phyloP scores from a whole-genome alignment of 2,329 filamentous ascomycete genomes.

The Hypoxylon rubiginosum region DNA sequence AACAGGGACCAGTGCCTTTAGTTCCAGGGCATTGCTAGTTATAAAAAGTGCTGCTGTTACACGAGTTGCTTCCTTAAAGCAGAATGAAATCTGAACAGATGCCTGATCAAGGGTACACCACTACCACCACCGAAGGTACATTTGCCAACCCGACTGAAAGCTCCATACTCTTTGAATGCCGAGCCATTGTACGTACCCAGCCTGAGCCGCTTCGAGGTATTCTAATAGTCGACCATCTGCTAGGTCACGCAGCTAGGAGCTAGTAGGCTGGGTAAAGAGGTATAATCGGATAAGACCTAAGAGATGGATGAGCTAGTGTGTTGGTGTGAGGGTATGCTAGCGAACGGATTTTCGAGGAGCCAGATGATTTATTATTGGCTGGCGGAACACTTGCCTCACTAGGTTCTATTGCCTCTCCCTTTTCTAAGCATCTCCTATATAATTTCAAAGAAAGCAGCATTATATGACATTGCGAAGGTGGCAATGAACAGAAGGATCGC shows the following conservation, averaged over 20 bases:
- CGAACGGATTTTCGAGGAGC: too few relatives aligned
- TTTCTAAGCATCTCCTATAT: too few relatives aligned
- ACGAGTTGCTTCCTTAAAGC: conserved; percentile 1
- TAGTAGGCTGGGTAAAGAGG: too few relatives aligned
- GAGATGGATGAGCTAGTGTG: too few relatives aligned
- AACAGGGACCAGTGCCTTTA: conserved; percentile 1
- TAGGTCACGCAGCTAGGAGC: neutral
- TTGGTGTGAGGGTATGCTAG: too few relatives aligned
- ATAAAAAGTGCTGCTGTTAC: conserved; percentile 8
- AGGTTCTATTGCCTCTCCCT: too few relatives aligned
- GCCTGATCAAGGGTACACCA: conserved; percentile 2
- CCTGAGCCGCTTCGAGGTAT: neutral
- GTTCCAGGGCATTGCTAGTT: neutral
- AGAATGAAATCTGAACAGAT: conserved; percentile 7
- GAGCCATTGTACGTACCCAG: neutral
- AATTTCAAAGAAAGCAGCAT: too few relatives aligned
- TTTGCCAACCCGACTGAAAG: conserved; percentile 2
- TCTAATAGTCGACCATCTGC: conserved; percentile 2
- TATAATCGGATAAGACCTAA: too few relatives aligned
- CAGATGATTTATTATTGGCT: too few relatives aligned
- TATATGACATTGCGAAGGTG: too few relatives aligned
- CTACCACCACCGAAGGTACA: neutral
- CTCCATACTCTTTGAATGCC: conserved; percentile 2
- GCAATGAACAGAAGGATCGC: too few relatives aligned
- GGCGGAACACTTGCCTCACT: too few relatives aligned